Conservation (phyloP, 129 eudicot species). For the Chrysanthemum lavandulifolium region DNA sequence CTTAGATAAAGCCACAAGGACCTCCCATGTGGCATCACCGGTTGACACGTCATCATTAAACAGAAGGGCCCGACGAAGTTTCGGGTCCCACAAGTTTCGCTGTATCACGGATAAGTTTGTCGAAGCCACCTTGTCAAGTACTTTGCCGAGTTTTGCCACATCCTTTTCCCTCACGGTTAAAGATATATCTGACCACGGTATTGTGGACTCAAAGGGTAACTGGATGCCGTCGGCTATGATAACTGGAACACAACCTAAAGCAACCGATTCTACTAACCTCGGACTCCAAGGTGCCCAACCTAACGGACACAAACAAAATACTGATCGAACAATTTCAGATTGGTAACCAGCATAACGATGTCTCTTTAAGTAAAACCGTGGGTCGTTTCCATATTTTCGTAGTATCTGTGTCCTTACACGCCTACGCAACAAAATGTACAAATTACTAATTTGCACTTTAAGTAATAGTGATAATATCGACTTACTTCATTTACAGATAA, state of each 20-base stretch:
- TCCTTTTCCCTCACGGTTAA: constrained; percentile 71
- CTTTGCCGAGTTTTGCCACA: constrained; percentile 49
- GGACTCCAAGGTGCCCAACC: constrained; percentile 99
- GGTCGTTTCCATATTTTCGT: constrained; percentile 60
- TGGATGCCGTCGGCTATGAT: constrained; percentile 85
- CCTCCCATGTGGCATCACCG: constrained; percentile 93
- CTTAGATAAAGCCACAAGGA: constrained; percentile 44
- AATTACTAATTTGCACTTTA: too few species aligned
- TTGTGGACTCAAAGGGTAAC: constrained; percentile 60
- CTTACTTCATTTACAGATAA: too few species aligned
- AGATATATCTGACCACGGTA: constrained; percentile 75
- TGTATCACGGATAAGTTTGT: constrained; percentile 69
- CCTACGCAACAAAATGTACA: constrained; percentile 30
- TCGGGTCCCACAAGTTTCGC: constrained; percentile 59
- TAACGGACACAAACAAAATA: constrained; percentile 77
- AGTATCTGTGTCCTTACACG: constrained; percentile 71
- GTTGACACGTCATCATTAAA: constrained; percentile 45
- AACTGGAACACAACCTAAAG: constrained; percentile 85
- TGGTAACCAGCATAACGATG: constrained; percentile 75
- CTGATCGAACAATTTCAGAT: constrained; percentile 72
- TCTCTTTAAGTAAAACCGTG: constrained; percentile 65
- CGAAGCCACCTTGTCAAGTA: constrained; percentile 67
- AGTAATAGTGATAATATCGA: too few species aligned
- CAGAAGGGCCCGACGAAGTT: constrained; percentile 55
- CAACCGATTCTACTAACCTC: constrained; percentile 82